Evolutionary conservation across 2,329 filamentous ascomycete genomes (phyloP).

Genomic region (Xylaria polymorpha): DNA sequence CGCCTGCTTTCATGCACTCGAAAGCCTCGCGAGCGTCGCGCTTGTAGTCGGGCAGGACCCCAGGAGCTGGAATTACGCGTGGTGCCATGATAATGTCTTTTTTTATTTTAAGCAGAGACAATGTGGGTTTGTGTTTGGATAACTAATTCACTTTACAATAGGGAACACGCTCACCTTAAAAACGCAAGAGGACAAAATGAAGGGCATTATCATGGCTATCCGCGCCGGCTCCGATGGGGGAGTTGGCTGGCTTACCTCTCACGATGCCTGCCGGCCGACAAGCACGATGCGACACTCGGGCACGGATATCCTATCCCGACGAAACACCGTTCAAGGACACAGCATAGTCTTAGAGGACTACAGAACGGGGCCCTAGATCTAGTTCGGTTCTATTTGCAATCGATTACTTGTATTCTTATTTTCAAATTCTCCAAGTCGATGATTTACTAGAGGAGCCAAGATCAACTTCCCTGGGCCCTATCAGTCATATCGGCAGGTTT

Average conservation of each 20-base stretch:
- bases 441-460: neutral
- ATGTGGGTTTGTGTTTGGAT: conserved; percentile 9
- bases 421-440: neutral
- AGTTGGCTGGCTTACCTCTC: neutral
- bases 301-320: conserved; percentile 23
- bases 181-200: neutral
- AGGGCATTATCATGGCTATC: neutral
- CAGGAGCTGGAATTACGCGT: conserved; percentile 33
- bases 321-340: neutral
- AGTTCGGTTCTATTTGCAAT: conserved; percentile 6
- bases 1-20: conserved; percentile 30
- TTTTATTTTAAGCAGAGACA: neutral
- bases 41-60: conserved; percentile 27
- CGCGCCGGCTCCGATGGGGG: conserved; percentile 10
- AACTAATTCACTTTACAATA: neutral
- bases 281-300: conserved; percentile 16
- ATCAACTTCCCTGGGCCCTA: neutral
- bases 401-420: neutral
- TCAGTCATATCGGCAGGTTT: neutral
- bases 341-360: neutral
- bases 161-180: conserved; percentile 2
- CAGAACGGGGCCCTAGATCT: neutral
- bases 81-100: conserved; percentile 32
- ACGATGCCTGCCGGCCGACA: conserved; percentile 7
- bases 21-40: conserved; percentile 35